Percentiles rank a stretch among this genome's conserved stretches.
phyloP scores from a whole-genome alignment of 805 yeast species.

The Saccharomyces kudriavzevii region DNA sequence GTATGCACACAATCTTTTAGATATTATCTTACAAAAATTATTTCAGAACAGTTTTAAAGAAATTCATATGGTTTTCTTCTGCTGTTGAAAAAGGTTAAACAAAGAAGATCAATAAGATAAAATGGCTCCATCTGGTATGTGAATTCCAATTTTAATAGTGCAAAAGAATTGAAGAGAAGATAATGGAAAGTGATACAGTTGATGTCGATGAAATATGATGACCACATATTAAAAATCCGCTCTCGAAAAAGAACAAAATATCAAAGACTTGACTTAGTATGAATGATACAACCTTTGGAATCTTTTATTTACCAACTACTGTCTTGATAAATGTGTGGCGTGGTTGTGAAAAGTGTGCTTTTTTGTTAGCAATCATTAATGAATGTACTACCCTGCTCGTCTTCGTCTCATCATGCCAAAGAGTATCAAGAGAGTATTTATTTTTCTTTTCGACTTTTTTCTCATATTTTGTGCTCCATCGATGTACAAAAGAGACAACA shows the following conservation, averaged over 20 bases:
- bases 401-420: neutral
- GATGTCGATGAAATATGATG: neutral
- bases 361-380: too few relatives aligned
- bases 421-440: too few relatives aligned
- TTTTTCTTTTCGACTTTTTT: neutral
- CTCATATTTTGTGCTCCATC: neutral
- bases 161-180: neutral
- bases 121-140: conserved; percentile 40
- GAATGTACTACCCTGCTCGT: neutral
- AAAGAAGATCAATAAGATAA: conserved; percentile 12
- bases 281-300: neutral
- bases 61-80: neutral
- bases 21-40: neutral
- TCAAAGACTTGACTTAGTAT: neutral
- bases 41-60: neutral
- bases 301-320: neutral
- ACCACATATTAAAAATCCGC: neutral
- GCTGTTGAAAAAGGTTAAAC: neutral
- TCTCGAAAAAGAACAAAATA: neutral
- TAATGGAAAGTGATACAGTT: neutral
- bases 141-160: neutral
- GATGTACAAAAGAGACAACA: neutral
- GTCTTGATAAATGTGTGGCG: neutral
- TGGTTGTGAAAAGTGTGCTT: neutral
- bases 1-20: neutral